These are phyloP conservation scores for Hemisphaericaspora nanyangensis DNA, from an alignment of 805 yeast genomes.

Conservation along the genomic window DNA sequence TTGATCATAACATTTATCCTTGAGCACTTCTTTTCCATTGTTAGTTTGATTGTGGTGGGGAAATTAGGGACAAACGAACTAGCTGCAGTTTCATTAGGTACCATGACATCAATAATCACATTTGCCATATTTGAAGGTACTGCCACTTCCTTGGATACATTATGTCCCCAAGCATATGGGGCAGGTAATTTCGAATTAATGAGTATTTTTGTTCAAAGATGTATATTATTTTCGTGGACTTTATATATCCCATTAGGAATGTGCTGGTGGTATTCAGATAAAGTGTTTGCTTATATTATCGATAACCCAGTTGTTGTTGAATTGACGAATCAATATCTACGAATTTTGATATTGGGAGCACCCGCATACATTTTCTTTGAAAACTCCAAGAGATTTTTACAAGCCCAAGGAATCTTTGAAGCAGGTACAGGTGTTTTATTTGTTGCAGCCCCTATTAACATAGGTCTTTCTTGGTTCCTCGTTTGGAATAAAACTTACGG, in stretches of 20 bases:
- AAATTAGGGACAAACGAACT: slow-evolving; percentile 42
- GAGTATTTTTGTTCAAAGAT: slow-evolving; percentile 36
- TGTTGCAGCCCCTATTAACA: slow-evolving; percentile 39
- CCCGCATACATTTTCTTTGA: slow-evolving; percentile 44
- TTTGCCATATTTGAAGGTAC: slow-evolving; percentile 44
- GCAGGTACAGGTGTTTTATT: slow-evolving; percentile 43
- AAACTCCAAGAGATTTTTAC: slow-evolving; percentile 37
- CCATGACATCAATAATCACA: slow-evolving; percentile 43
- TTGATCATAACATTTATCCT: slow-evolving; percentile 37
- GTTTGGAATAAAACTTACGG: slow-evolving; percentile 42
- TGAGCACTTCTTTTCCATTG: slow-evolving; percentile 42
- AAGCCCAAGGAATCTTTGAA: slow-evolving; percentile 46
- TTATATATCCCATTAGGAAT: slow-evolving; percentile 37
- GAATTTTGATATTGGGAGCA: slow-evolving; percentile 35
- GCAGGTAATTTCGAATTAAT: slow-evolving; percentile 38
- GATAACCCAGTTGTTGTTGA: slow-evolving; percentile 28
- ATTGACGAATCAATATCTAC: slow-evolving; percentile 32
- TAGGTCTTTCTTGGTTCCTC: slow-evolving; percentile 35
- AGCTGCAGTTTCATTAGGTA: slow-evolving; percentile 43
- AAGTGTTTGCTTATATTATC: slow-evolving; percentile 27
- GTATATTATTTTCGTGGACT: slow-evolving; percentile 29
- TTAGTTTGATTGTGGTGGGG: slow-evolving; percentile 41
- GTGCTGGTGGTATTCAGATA: slow-evolving; percentile 37
- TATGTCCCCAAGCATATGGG: slow-evolving; percentile 45
- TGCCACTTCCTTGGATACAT: slow-evolving; percentile 43